Evolutionary conservation across 495 filamentous ascomycete genomes (phyloP).

Genomic region (Xeromyces bisporus): DNA sequence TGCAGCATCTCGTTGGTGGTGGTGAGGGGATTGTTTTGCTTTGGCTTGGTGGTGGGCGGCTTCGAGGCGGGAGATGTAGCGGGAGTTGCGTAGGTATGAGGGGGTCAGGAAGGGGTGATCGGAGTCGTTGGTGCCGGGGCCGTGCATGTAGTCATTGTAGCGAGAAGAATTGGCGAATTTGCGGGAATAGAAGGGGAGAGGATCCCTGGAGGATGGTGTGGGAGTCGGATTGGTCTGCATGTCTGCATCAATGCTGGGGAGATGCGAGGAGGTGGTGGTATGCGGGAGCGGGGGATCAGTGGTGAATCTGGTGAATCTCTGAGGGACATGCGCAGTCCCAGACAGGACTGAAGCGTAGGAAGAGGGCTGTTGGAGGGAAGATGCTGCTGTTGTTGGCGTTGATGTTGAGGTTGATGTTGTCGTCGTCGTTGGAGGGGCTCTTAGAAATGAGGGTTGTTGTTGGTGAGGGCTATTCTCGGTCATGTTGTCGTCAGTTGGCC

Average conservation of each 20-base stretch:
- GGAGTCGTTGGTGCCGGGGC: slow-evolving; percentile 11
- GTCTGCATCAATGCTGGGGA: slow-evolving; percentile 33
- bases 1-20: slow-evolving; percentile 30
- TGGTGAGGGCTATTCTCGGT: too few species aligned
- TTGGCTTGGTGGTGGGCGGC: slow-evolving; percentile 50
- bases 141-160: slow-evolving; percentile 14
- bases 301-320: too few species aligned
- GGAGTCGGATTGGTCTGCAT: slow-evolving; percentile 29
- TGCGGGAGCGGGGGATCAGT: too few species aligned
- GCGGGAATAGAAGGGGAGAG: slow-evolving; percentile 41
- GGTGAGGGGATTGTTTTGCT: slow-evolving; percentile 38
- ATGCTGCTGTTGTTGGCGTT: slow-evolving; percentile 21
- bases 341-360: slow-evolving; percentile 79
- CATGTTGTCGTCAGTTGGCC: too few species aligned
- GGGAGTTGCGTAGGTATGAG: slow-evolving; percentile 64
- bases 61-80: slow-evolving; percentile 57
- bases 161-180: slow-evolving; percentile 37
- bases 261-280: slow-evolving; percentile 41
- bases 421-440: slow-evolving; percentile 2
- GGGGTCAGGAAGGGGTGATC: slow-evolving; percentile 48
- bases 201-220: slow-evolving; percentile 18
- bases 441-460: too few species aligned
- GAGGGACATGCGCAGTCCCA: slow-evolving; percentile 45
- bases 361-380: slow-evolving; percentile 30
- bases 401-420: slow-evolving; percentile 17